Percentiles rank a stretch among this genome's conserved stretches.
Evolutionary conservation across 164 flowering plant genomes (phyloP).

Genomic region (Vitis cinerea): DNA sequence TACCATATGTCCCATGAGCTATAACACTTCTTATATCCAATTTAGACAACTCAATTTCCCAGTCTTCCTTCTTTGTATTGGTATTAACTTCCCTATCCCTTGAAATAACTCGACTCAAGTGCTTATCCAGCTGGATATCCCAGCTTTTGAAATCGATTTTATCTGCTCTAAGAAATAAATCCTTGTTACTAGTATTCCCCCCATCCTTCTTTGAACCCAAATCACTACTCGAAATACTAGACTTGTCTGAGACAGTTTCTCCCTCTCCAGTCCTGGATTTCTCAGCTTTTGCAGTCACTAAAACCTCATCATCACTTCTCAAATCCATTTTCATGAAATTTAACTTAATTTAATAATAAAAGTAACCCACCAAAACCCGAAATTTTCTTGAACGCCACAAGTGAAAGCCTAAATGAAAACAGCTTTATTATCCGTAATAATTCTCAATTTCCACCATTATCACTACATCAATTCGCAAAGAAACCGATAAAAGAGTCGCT

Average conservation of each 20-base stretch:
- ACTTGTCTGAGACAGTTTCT: background rate
- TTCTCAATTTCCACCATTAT: background rate
- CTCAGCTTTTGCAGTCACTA: background rate
- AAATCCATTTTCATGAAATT: conserved; percentile 29
- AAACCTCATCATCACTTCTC: conserved; percentile 17
- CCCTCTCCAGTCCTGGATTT: conserved; percentile 16
- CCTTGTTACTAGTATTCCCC: conserved; percentile 48
- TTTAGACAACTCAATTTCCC: conserved; percentile 87
- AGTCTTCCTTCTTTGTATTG: conserved; percentile 47
- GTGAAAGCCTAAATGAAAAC: background rate
- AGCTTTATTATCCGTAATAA: background rate
- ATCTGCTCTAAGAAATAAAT: conserved; percentile 74
- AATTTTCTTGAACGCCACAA: background rate
- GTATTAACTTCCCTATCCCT: conserved; percentile 30
- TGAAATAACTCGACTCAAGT: conserved; percentile 74
- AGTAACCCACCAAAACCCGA: background rate
- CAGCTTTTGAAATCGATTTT: conserved; percentile 74
- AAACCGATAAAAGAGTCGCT: background rate
- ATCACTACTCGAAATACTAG: background rate
- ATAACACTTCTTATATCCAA: conserved; percentile 56
- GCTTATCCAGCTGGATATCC: conserved; percentile 78
- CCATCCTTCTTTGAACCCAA: conserved; percentile 27
- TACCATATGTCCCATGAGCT: conserved; percentile 90
- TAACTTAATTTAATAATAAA: background rate
- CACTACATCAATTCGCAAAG: background rate